Conservation (phyloP, 2,329 filamentous ascomycete genomes). For the Phoma sp. region DNA sequence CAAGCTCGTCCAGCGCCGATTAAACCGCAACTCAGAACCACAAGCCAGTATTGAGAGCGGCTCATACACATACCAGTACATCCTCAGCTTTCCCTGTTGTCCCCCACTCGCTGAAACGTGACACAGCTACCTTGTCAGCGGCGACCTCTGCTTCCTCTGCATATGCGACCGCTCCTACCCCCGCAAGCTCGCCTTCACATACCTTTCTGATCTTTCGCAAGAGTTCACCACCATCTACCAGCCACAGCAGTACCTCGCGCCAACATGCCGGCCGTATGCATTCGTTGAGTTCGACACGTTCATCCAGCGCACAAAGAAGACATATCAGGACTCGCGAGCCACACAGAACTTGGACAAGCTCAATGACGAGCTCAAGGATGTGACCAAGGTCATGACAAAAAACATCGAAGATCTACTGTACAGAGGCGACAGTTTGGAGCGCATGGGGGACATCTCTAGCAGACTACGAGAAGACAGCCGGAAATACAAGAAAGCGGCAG, state of each 20-base stretch:
- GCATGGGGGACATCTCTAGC: slow-evolving; percentile 94
- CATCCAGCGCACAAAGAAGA: slow-evolving; percentile 89
- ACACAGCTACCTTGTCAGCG: slow-evolving; percentile 80
- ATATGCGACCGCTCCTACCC: slow-evolving; percentile 95
- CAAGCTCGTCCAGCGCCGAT: slow-evolving; percentile 85
- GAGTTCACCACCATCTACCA: slow-evolving; percentile 92
- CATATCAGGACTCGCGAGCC: slow-evolving; percentile 91
- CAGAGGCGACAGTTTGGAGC: slow-evolving; percentile 89
- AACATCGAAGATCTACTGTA: slow-evolving; percentile 99
- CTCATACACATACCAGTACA: slow-evolving; percentile 84
- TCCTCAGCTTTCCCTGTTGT: slow-evolving; percentile 5
- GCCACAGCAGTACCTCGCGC: slow-evolving; percentile 73
- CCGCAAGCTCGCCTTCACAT: slow-evolving; percentile 97
- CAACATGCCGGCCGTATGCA: slow-evolving; percentile 85
- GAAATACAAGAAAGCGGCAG: slow-evolving; percentile 91
- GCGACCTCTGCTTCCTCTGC: slow-evolving; percentile 87
- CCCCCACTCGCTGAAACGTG: slow-evolving; percentile 10
- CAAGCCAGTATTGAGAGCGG: slow-evolving; percentile 92
- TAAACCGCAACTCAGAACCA: slow-evolving; percentile 86
- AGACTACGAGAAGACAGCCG: slow-evolving; percentile 89
- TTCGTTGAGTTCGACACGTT: slow-evolving; percentile 99
- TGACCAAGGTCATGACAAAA: slow-evolving; percentile 99
- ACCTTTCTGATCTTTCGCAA: slow-evolving; percentile 87
- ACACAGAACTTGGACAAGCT: slow-evolving; percentile 92
- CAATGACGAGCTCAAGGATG: slow-evolving; percentile 96